phyloP scores from a whole-genome alignment of 768 basidiomycete species.

The Strobilomyces dryophilus region DNA sequence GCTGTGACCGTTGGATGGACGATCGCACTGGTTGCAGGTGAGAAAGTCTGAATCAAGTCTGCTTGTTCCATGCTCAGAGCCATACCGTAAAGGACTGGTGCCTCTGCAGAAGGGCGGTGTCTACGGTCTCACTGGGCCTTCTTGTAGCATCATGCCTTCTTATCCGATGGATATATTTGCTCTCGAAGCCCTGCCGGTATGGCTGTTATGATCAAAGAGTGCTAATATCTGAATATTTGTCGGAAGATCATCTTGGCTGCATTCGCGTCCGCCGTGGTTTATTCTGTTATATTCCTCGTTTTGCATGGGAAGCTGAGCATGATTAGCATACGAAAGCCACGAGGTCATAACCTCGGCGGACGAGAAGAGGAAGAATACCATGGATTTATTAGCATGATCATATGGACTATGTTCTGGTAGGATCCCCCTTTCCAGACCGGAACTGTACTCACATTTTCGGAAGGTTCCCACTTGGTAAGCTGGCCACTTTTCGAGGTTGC shows the following conservation, averaged over 20 bases:
- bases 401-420: slow-evolving; percentile 69
- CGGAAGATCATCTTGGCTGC: slow-evolving; percentile 56
- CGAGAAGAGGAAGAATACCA: slow-evolving; percentile 54
- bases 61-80: background rate
- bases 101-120: slow-evolving; percentile 36
- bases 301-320: slow-evolving; percentile 54
- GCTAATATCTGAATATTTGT: slow-evolving; percentile 1
- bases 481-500: background rate
- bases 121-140: slow-evolving; percentile 50
- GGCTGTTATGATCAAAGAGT: slow-evolving; percentile 7
- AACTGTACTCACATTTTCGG: slow-evolving; percentile 3
- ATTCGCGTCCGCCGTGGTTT: slow-evolving; percentile 51
- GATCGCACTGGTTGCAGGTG: slow-evolving; percentile 46
- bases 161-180: slow-evolving; percentile 44
- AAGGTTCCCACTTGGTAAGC: slow-evolving; percentile 61
- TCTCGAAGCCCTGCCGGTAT: slow-evolving; percentile 61
- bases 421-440: slow-evolving; percentile 17
- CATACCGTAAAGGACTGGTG: slow-evolving; percentile 29
- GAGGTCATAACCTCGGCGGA: slow-evolving; percentile 46
- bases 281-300: slow-evolving; percentile 57
- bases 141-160: slow-evolving; percentile 47
- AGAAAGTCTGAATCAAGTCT: slow-evolving; percentile 15
- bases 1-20: slow-evolving; percentile 53
- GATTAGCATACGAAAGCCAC: slow-evolving; percentile 46
- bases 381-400: slow-evolving; percentile 56